Base-by-base conservation (phyloP, 1,284 basidiomycete species). In the Cerioporus squamosus region DNA sequence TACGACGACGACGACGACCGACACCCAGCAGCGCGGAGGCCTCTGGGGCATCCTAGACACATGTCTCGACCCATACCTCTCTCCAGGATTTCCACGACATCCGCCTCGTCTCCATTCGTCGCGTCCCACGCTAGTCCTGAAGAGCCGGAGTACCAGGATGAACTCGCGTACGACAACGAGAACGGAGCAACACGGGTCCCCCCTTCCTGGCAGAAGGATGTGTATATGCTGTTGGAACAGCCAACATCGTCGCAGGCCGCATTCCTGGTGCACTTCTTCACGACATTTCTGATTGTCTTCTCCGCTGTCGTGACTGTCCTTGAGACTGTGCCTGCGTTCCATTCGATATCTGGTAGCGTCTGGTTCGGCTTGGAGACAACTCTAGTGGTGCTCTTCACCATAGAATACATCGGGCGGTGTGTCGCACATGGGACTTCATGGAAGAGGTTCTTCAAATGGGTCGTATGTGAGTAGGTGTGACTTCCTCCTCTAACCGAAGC, bases 291-390 rank as follows among this genome's bases (percentile, higher is more conserved):
- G 50, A 91, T 91, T 57, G 71, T 87, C 3, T 67, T 83, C 62
- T 93, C 91, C 22, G 93, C 92, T 0, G 66, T 94, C 36, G 83
- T 96, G 31, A 96, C 94, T 0, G 82, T 93, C 1, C 75, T 95
- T 20, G 94, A 95, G 68, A 96, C 93, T 0, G 85, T 96, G 7
- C 93, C 92, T 0, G 82, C 87, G 0, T 91, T 94, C 66, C 90
- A 93, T 70, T 82, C 83, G 2, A 84, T 86, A 6, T 81, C 85
- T 3, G 83, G 81, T n/a, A 78, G 84, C 39, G 76, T 88, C 12
- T 92, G 93, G 84, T 95, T 95, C 65, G 93, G 93, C 0, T 71
- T 93, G 26, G 91, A 92, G 70, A 90, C 89, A 23, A 83, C 79
- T 51, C 70, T 94, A 17, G 93, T 95, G 14, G 84, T 88, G 23